Base-by-base conservation (phyloP, 2,329 filamentous ascomycete species). In the Neonectria sp. region DNA sequence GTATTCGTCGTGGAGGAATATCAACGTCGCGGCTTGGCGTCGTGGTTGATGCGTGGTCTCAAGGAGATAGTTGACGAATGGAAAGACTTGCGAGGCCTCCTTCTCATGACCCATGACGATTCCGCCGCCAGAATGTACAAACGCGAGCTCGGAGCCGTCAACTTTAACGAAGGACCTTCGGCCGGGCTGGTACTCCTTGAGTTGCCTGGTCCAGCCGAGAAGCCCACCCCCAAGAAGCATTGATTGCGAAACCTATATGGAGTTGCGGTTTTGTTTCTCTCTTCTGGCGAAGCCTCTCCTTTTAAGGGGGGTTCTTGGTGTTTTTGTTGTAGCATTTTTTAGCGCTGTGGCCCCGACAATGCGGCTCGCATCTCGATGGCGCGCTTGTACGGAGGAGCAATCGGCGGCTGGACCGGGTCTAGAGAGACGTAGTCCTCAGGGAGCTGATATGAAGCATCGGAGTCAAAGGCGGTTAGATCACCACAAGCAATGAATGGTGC, bases 401-500 rank as follows among this genome's bases (percentile, higher is more conserved):
- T 99, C 0, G 96, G 96, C 31, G 95, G 95, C 79, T 98, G 96
- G 35, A 99, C 89, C 0, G 96, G 96, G 78, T 98, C 95, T 55
- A 98, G 87, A 73, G 92, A 95, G 59, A 97, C 89, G 77, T 97
- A 90, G 71, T 95, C 93, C 67, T 95, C 92, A 0, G 96, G 95
- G 21, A 99, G 85, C 72, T 93, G 89, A 81, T 98, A 98, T 5
- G 95, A 96, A 4, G 96, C 95, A 85, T 99, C 96, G 1, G 95
- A 95, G 83, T 99, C 96, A 83, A 95, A 99, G 12, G 94, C 91
- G 27, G 95, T 97, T 60, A 99, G 86, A 81, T 99, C 96, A 52
- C 96, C 96, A 79, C 96, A 99, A n/a, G 96, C 95, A 75, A 99
- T 89, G 79, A 99, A 99, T 0, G 95, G 95, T 4, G 95, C 95